Evolutionary conservation across 106 monocot genomes (phyloP).

Genomic region (Acorus calamus): DNA sequence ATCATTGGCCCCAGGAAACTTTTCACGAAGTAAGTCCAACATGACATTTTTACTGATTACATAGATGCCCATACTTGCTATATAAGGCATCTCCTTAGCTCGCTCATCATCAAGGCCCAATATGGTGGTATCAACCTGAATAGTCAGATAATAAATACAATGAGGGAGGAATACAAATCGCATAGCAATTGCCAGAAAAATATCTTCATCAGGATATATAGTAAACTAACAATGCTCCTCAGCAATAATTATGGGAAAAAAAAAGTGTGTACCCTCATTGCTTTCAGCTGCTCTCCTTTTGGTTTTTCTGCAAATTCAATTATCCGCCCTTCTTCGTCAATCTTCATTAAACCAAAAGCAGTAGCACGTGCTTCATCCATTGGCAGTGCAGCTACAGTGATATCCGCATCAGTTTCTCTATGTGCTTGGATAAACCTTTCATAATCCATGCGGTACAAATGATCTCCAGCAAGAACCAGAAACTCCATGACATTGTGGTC

Average conservation of each 20-base stretch:
- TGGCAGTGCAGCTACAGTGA: slow-evolving; percentile 89
- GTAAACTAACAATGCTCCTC: too few species aligned
- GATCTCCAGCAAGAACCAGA: slow-evolving; percentile 26
- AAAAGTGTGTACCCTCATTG: slow-evolving; percentile 63
- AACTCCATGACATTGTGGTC: slow-evolving; percentile 5
- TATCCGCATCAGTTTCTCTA: slow-evolving; percentile 92
- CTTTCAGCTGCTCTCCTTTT: slow-evolving; percentile 81
- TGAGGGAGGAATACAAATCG: neutral
- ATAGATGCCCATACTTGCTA: slow-evolving; percentile 99
- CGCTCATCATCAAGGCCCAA: slow-evolving; percentile 82
- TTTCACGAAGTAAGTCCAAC: slow-evolving; percentile 69
- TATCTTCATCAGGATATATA: too few species aligned
- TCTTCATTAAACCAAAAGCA: slow-evolving; percentile 93
- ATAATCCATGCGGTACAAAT: slow-evolving; percentile 87
- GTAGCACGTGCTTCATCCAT: slow-evolving; percentile 92
- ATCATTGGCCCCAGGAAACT: slow-evolving; percentile 81
- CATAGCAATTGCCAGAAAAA: neutral
- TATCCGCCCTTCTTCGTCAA: slow-evolving; percentile 90
- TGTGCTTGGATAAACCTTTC: slow-evolving; percentile 96
- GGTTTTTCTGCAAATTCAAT: slow-evolving; percentile 95
- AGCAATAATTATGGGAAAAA: neutral
- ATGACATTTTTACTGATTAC: slow-evolving; percentile 90
- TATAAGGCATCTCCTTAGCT: slow-evolving; percentile 86
- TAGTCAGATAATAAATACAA: neutral
- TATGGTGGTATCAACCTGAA: slow-evolving; percentile 90